Evolutionary conservation across 225 moss, liverwort and hornwort genomes (phyloP).

Genomic region (Straminergon stramineum): DNA sequence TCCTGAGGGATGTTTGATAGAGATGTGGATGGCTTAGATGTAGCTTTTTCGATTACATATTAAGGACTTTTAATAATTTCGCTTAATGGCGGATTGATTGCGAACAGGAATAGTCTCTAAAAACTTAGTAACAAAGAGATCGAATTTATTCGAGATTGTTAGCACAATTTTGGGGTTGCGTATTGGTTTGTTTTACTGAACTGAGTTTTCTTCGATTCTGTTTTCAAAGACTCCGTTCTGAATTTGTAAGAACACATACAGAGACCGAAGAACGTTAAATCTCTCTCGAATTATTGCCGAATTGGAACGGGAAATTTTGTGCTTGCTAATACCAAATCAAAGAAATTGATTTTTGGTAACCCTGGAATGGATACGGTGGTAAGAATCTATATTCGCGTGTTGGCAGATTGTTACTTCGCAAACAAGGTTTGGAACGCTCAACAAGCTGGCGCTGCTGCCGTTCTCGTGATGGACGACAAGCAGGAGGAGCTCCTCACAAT

Average conservation of each 20-base stretch:
- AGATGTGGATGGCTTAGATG: neutral
- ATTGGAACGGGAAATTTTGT: too few relatives aligned
- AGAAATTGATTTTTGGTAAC: neutral
- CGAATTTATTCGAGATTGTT: neutral
- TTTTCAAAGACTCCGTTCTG: neutral
- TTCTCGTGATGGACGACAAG: constrained; percentile 72
- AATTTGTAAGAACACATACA: neutral
- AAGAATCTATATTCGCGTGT: neutral
- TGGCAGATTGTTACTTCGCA: constrained; percentile 73
- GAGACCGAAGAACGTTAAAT: neutral
- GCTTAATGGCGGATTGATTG: too few relatives aligned
- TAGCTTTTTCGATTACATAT: neutral
- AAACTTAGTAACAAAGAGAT: too few relatives aligned
- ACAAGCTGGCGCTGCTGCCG: constrained; percentile 76
- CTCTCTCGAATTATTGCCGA: neutral
- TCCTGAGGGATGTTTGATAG: neutral
- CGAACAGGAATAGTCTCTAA: neutral
- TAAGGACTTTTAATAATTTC: too few relatives aligned
- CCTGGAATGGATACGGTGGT: neutral
- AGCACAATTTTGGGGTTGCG: neutral
- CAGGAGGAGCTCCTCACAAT: constrained; percentile 77
- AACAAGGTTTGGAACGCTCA: constrained; percentile 81
- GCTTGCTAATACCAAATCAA: neutral
- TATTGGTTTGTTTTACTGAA: neutral
- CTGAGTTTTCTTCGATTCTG: neutral